Base-by-base conservation (phyloP, 169 alveolate genomes). In the Plasmodium gallinaceum region DNA sequence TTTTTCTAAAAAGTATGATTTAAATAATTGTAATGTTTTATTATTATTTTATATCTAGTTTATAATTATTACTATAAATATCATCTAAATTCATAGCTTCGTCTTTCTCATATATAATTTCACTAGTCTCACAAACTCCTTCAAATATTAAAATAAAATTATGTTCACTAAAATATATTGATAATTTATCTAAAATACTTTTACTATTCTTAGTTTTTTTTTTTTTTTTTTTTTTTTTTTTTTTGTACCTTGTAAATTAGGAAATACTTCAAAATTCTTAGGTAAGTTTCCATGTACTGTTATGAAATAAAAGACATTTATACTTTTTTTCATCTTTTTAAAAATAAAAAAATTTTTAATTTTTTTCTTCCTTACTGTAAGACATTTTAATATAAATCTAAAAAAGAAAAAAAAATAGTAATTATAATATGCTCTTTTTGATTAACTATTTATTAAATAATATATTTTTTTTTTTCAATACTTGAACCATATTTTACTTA, bases 301-400 rank as follows among this genome's bases (percentile, higher is more conserved):
- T 42, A 48, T 14, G 58, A 42, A 74, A 74, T 20, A 73, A 16
- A 51, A 46, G 61, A 32, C 22, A 42, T 42, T 14, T 52, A 68
- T 60, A 48, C 5, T 48, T 48, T 48, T 54, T 6, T 16, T 54
- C 64, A 14, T 54, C 64, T 54, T 54, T 54, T 54, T 6, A 16
- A 3, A 54, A 32, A 32, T 32, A 32, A 32, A 32, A 32, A 32
- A 32, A 32, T 32, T 32, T 32, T 32, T 32, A 32, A 26, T 5
- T 70, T 51, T 75, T 62, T 61, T 78, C 54, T 68, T 65, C 26
- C 51, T 68, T 68, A 86, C 92, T 86, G 87, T 69, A 71, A 71
- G 87, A 86, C 87, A 86, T 86, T 60, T 86, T 86, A 37, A 86
- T 71, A 48, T 86, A 86, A 57, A 86, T 86, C 92, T 86, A 68